Evolutionary conservation across 2,329 filamentous ascomycete species (phyloP), one percentile per base, ranked within the genome.

Genomic region (Sclerotinia subarctica): DNA sequence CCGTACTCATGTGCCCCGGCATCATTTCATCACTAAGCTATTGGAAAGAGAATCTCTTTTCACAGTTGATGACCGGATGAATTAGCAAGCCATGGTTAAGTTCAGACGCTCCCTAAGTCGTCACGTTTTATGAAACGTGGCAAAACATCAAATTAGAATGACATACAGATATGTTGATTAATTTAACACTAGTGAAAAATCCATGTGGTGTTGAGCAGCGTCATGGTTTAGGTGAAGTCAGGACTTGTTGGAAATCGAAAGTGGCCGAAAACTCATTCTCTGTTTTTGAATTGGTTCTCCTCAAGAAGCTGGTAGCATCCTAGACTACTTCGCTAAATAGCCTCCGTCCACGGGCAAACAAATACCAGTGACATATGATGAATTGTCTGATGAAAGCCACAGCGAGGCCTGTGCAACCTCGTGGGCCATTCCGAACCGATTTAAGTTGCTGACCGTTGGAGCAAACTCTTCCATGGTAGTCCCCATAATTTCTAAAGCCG

Each of bases 391-490:
- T 0, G 82, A 79, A 15, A 84, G 76, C 64, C 84, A 74, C 10
- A 79, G 70, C 2, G 69, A 66, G 35, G 64, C 64, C 44, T 66
- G 64, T 51, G 64, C 64, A 5, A 66, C 64, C 35, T 66, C 64
- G 42, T 66, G 64, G 11, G 21, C 64, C 64, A 66, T 52, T 26
- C 64, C 64, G 38, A 66, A 66, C 13, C 64, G 64, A 59, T 44
- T 51, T 44, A 66, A 49, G 21, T 13, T 29, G 54, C 64, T 59
- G 17, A 66, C 66, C 4, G n/a, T 42, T n/a, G 73, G 83, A 84
- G 24, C 77, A 80, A 70, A 84, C 81, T 38, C 73, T 70, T 26
- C 67, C 66, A 2, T 81, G 0, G 83, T 74, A 38, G 79, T 83
- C 3, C 82, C 83, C 68, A 80, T 78, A 66, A 83, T 79, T 77